phyloP scores from a whole-genome alignment of 2,329 filamentous ascomycete species.

The Didymella pinodella region DNA sequence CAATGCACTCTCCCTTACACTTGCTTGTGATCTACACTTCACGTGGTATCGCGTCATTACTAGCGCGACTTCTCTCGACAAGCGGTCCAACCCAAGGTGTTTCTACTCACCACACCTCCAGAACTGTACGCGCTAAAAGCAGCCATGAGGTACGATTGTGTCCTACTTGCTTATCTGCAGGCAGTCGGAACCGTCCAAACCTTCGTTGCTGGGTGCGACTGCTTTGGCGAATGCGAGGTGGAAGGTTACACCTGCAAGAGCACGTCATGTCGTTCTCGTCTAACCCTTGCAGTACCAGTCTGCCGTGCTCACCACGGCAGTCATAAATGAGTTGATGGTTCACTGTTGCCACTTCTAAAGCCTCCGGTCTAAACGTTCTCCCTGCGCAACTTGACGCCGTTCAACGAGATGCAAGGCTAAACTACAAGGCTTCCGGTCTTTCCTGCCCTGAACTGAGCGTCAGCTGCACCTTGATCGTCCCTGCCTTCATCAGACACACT shows the following conservation, averaged over 20 bases:
- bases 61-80: conserved; percentile 2
- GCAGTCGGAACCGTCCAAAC: background rate
- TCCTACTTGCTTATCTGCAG: conserved; percentile 6
- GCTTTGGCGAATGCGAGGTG: background rate
- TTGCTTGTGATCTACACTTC: background rate
- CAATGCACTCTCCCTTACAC: background rate
- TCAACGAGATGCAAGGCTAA: background rate
- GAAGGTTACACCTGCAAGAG: conserved; percentile 10
- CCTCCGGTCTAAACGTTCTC: background rate
- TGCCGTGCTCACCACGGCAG: background rate
- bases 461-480: background rate
- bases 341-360: background rate
- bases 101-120: conserved; percentile 4
- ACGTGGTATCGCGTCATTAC: conserved; percentile 22
- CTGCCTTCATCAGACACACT: background rate
- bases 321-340: background rate
- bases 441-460: background rate
- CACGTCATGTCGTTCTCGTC: conserved; percentile 10
- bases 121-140: background rate
- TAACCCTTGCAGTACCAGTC: background rate
- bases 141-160: background rate
- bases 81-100: conserved; percentile 2
- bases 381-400: background rate
- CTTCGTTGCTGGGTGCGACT: background rate
- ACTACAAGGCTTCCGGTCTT: background rate